A percentile compares a stretch with the other conserved stretches of the same genome.
Evolutionary conservation across 768 basidiomycete genomes (phyloP).

Genomic region (Glaciozyma martinii): DNA sequence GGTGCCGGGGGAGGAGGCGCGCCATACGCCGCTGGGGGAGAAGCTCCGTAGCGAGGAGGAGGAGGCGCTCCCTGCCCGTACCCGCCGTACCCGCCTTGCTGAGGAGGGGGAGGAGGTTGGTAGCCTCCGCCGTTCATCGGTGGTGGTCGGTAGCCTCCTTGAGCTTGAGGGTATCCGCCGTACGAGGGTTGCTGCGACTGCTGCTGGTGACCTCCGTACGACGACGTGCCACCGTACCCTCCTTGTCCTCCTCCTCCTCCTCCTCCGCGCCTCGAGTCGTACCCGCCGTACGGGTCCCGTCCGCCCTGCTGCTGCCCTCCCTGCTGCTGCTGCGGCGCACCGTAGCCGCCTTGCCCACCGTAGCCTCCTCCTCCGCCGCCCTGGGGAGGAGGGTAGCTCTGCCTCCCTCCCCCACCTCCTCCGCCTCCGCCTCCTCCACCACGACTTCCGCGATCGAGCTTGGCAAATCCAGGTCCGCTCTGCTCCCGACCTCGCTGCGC

Average conservation of each 20-base stretch:
- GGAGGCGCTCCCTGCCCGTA: constrained; percentile 17
- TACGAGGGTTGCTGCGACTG: background rate
- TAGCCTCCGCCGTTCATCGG: constrained; percentile 1
- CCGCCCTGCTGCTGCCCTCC: background rate
- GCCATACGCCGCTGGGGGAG: background rate
- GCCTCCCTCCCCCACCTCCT: constrained; percentile 4
- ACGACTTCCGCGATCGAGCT: constrained; percentile 7
- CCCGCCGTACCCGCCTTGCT: background rate
- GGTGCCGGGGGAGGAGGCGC: constrained; percentile 10
- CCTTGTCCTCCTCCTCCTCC: constrained; percentile 4
- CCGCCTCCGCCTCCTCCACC: background rate
- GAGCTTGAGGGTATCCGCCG: background rate
- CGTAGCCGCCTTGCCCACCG: background rate
- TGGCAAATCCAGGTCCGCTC: constrained; percentile 22
- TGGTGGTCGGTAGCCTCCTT: background rate
- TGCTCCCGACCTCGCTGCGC: constrained; percentile 12
- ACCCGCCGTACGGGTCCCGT: constrained; percentile 22
- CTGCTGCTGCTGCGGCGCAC: background rate
- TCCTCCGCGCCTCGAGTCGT: background rate
- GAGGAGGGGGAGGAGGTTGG: background rate
- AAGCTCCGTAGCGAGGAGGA: constrained; percentile 1
- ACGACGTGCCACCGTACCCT: constrained; percentile 4
- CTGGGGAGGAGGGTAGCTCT: constrained; percentile 2
- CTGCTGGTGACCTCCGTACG: constrained; percentile 10
- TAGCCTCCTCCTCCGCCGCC: background rate